Conservation (phyloP, 2,329 filamentous ascomycete species). For the Neoascochyta sp. region DNA sequence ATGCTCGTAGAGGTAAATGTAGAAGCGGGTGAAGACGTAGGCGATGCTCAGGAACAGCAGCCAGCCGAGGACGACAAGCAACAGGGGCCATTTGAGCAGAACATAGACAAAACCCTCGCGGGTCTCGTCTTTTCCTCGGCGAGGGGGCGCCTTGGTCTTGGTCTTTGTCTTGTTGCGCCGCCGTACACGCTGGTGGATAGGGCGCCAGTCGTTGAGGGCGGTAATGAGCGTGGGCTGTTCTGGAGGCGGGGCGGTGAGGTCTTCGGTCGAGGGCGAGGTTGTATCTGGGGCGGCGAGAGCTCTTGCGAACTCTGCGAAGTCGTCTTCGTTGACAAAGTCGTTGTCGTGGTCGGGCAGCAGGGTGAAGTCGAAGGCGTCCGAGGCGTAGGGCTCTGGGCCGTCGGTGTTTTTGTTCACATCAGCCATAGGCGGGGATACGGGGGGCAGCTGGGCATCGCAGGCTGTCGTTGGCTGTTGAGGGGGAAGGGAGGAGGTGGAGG, state of each 20-base stretch:
- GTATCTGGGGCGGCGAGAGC: slow-evolving; percentile 80
- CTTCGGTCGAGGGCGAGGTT: slow-evolving; percentile 60
- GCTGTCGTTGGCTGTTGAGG: not conserved
- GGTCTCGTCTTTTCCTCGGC: slow-evolving; percentile 74
- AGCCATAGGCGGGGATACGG: slow-evolving; percentile 34
- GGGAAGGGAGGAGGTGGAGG: slow-evolving; percentile 5
- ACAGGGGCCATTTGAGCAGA: slow-evolving; percentile 85
- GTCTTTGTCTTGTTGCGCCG: slow-evolving; percentile 39
- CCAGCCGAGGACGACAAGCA: slow-evolving; percentile 77
- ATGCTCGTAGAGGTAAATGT: slow-evolving; percentile 91
- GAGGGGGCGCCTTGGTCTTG: slow-evolving; percentile 33
- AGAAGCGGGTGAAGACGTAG: slow-evolving; percentile 79
- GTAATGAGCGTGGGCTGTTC: slow-evolving; percentile 63
- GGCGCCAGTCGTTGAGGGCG: slow-evolving; percentile 93
- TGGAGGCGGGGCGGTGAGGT: slow-evolving; percentile 47
- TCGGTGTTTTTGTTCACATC: slow-evolving; percentile 46
- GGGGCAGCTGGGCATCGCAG: slow-evolving; percentile 14
- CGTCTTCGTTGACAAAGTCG: slow-evolving; percentile 70
- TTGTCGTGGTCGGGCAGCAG: slow-evolving; percentile 73
- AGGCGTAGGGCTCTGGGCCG: slow-evolving; percentile 58
- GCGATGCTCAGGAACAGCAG: slow-evolving; percentile 66
- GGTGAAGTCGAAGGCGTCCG: slow-evolving; percentile 63
- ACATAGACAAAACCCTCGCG: slow-evolving; percentile 88
- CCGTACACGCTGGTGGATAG: slow-evolving; percentile 69
- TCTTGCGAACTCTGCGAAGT: slow-evolving; percentile 73